Evolutionary conservation across 345 rosid genomes (phyloP).

Genomic region (Firmiana major): DNA sequence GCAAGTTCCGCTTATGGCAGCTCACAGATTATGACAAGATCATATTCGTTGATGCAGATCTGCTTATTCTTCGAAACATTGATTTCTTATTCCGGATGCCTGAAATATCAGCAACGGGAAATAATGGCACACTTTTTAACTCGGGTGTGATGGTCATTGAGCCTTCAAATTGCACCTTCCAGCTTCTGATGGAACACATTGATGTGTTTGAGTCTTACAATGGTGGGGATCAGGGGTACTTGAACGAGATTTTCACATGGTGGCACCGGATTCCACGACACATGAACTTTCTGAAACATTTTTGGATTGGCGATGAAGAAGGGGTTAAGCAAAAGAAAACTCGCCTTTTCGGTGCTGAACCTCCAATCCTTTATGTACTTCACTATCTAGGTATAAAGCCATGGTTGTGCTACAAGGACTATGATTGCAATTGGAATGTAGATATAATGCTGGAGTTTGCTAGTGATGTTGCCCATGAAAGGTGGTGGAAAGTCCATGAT

Average conservation of each 20-base stretch:
- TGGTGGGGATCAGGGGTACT: slow-evolving; percentile 15
- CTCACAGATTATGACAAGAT: slow-evolving; percentile 88
- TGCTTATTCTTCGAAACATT: slow-evolving; percentile 78
- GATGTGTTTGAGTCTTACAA: slow-evolving; percentile 10
- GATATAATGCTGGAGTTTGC: slow-evolving; percentile 88
- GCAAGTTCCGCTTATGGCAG: slow-evolving; percentile 96
- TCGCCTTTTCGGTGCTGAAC: slow-evolving; percentile 73
- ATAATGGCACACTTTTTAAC: slow-evolving; percentile 13
- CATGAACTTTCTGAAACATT: slow-evolving; percentile 11
- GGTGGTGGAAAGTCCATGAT: slow-evolving; percentile 96
- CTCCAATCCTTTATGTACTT: slow-evolving; percentile 79
- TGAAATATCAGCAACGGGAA: slow-evolving; percentile 10
- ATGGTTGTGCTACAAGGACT: slow-evolving; percentile 89
- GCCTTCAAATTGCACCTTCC: slow-evolving; percentile 6
- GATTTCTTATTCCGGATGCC: slow-evolving; percentile 11
- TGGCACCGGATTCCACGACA: slow-evolving; percentile 13
- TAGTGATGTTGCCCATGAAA: slow-evolving; percentile 72
- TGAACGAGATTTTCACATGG: slow-evolving; percentile 77
- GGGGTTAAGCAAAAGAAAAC: slow-evolving; percentile 55
- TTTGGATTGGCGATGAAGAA: neutral
- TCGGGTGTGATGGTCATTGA: slow-evolving; percentile 12
- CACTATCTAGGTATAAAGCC: slow-evolving; percentile 90
- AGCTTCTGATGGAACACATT: slow-evolving; percentile 8
- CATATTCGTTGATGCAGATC: slow-evolving; percentile 89
- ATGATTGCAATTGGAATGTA: slow-evolving; percentile 92